These are phyloP conservation scores for Sutorius eximius DNA, from an alignment of 1,284 basidiomycete genomes.

Conservation along the genomic window DNA sequence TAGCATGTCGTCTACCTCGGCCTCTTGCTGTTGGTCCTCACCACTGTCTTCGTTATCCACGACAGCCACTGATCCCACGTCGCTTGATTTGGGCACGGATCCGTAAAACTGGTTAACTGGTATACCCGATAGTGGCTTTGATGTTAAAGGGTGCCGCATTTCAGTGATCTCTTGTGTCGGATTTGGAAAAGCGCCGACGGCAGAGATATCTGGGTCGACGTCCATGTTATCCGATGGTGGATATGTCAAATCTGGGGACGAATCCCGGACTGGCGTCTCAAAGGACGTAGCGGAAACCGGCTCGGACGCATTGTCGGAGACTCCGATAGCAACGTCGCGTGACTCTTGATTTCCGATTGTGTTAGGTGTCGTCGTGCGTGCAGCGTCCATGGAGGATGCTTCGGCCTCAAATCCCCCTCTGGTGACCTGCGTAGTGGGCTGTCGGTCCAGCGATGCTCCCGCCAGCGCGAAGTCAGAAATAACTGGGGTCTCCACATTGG, in stretches of 20 bases:
- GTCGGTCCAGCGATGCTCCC: conserved; percentile 5
- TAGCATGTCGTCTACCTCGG: conserved; percentile 34
- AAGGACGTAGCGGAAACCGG: conserved; percentile 10
- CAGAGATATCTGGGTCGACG: conserved; percentile 17
- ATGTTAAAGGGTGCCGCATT: background rate
- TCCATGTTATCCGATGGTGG: conserved; percentile 33
- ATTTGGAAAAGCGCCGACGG: background rate
- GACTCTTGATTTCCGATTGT: conserved; percentile 18
- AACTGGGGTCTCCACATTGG: conserved; percentile 5
- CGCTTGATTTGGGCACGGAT: conserved; percentile 16
- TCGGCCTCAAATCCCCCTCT: conserved; percentile 16
- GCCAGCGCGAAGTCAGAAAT: background rate
- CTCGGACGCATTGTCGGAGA: conserved; percentile 18
- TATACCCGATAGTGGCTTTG: conserved; percentile 14
- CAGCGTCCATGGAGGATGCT: conserved; percentile 15
- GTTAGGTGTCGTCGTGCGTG: conserved; percentile 21
- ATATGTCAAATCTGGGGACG: conserved; percentile 17
- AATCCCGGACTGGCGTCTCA: conserved; percentile 10
- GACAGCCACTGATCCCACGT: conserved; percentile 6
- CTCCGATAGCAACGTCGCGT: conserved; percentile 17
- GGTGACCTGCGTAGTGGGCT: background rate
- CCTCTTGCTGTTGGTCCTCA: conserved; percentile 35
- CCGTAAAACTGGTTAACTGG: conserved; percentile 38
- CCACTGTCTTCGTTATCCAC: conserved; percentile 28
- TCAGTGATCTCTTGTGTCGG: background rate